These are phyloP conservation scores for Alternaria metachromatica DNA, from an alignment of 2,329 filamentous ascomycete genomes.

Conservation along the genomic window DNA sequence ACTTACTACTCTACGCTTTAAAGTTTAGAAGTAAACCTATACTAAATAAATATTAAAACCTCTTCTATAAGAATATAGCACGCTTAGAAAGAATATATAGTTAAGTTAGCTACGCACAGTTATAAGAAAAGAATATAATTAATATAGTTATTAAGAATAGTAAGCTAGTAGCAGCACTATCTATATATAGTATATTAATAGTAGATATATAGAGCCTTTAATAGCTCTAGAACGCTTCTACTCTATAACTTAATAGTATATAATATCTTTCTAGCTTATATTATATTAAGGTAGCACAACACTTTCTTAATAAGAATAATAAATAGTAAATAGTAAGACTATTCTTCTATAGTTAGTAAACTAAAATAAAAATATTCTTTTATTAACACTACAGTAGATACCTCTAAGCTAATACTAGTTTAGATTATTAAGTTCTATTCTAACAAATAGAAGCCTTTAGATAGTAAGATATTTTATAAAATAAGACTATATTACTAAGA, in stretches of 20 bases:
- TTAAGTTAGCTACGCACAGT: slow-evolving; percentile 9
- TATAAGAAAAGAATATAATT: slow-evolving; percentile 29
- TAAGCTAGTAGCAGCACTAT: slow-evolving; percentile 13
- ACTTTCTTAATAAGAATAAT: slow-evolving; percentile 26
- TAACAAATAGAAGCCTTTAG: slow-evolving; percentile 21
- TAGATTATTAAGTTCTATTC: slow-evolving; percentile 19
- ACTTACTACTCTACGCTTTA: slow-evolving; percentile 13
- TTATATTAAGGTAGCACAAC: slow-evolving; percentile 16
- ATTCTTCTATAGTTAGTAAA: slow-evolving; percentile 20
- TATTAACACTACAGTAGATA: slow-evolving; percentile 10
- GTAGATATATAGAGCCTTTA: slow-evolving; percentile 9
- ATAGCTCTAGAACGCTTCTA: slow-evolving; percentile 14
- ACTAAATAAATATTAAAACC: slow-evolving; percentile 3
- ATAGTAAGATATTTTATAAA: slow-evolving; percentile 28
- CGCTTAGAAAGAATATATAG: slow-evolving; percentile 6
- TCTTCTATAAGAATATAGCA: slow-evolving; percentile 8
- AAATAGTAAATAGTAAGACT: slow-evolving; percentile 31
- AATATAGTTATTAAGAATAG: slow-evolving; percentile 17
- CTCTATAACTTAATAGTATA: slow-evolving; percentile 15
- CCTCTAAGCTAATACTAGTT: slow-evolving; percentile 6
- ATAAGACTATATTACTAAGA: slow-evolving; percentile 21
- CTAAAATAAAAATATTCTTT: background rate
- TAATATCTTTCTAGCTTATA: slow-evolving; percentile 24
- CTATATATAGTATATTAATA: slow-evolving; percentile 2
- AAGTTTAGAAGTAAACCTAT: slow-evolving; percentile 2